A percentile compares a stretch with the other conserved stretches of the same genome.
phyloP scores from a whole-genome alignment of 2,329 filamentous ascomycete genomes.

The Neonectria sp. region DNA sequence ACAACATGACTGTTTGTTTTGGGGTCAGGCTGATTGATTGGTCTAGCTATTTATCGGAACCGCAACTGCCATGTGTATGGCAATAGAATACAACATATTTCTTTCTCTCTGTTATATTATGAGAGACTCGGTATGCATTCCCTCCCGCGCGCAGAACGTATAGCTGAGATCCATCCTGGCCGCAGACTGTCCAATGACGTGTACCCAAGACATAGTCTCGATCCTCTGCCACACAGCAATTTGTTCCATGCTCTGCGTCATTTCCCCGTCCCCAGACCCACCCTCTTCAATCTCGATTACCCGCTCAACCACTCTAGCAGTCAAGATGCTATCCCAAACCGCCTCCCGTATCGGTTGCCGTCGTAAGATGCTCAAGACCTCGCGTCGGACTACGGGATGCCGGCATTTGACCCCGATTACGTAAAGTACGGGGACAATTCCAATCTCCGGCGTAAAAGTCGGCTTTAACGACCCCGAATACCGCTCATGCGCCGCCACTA shows the following conservation, averaged over 20 bases:
- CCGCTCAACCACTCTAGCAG: constrained; percentile 50
- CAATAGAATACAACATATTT: no score
- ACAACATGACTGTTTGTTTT: no score
- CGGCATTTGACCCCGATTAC: constrained; percentile 55
- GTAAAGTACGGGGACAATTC: constrained; percentile 52
- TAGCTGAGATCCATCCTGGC: constrained; percentile 49
- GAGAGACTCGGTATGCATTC: constrained; percentile 42
- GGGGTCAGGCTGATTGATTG: no score
- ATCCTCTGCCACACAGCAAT: constrained; percentile 49
- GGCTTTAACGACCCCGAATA: constrained; percentile 40
- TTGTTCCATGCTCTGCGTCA: constrained; percentile 43
- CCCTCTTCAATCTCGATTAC: constrained; percentile 55
- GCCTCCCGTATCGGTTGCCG: constrained; percentile 49
- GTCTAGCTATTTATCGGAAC: no score
- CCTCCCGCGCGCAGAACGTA: constrained; percentile 49
- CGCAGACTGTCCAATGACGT: constrained; percentile 30
- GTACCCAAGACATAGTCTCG: constrained; percentile 48
- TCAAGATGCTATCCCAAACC: constrained; percentile 52
- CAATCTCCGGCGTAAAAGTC: constrained; percentile 50
- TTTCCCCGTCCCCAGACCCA: constrained; percentile 14
- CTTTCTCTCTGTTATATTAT: constrained; percentile 4
- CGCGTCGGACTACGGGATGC: constrained; percentile 51
- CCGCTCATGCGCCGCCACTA: constrained; percentile 42
- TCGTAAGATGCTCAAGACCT: constrained; percentile 47
- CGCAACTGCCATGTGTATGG: no score